Percentiles rank a stretch among this genome's conserved stretches.
phyloP scores from a whole-genome alignment of 352 stramenopile genomes.

The Blastocystis sp. region DNA sequence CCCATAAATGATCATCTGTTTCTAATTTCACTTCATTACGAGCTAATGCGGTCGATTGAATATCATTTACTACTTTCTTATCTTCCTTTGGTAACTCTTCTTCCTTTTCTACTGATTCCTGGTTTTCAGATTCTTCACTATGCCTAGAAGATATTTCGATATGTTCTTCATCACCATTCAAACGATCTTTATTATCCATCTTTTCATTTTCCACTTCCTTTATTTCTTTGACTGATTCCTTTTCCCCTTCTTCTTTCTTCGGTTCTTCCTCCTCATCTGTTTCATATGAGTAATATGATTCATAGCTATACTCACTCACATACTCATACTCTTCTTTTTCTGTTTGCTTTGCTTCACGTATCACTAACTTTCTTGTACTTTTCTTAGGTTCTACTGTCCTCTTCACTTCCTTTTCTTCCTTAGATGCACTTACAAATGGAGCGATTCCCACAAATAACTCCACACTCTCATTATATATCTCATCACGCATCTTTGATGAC shows the following conservation, averaged over 20 bases:
- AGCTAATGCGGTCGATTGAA: constrained; percentile 14
- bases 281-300: constrained; percentile 51
- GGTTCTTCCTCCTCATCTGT: not conserved
- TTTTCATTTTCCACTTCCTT: not conserved
- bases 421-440: not conserved
- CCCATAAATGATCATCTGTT: constrained; percentile 30
- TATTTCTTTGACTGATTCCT: not conserved
- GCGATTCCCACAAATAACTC: not conserved
- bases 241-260: not conserved
- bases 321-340: not conserved
- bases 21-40: constrained; percentile 12
- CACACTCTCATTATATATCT: not conserved
- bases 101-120: not conserved
- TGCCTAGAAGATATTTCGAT: too few relatives aligned
- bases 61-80: not conserved
- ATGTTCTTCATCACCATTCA: not conserved
- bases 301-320: not conserved
- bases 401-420: not conserved
- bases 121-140: too few relatives aligned
- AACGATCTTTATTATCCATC: not conserved
- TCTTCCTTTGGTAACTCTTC: not conserved
- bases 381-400: not conserved
- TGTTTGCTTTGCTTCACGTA: not conserved
- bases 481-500: not conserved
- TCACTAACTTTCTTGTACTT: not conserved